Evolutionary conservation across 208 protist species (phyloP).

Genomic region (Angomonas deanei): DNA sequence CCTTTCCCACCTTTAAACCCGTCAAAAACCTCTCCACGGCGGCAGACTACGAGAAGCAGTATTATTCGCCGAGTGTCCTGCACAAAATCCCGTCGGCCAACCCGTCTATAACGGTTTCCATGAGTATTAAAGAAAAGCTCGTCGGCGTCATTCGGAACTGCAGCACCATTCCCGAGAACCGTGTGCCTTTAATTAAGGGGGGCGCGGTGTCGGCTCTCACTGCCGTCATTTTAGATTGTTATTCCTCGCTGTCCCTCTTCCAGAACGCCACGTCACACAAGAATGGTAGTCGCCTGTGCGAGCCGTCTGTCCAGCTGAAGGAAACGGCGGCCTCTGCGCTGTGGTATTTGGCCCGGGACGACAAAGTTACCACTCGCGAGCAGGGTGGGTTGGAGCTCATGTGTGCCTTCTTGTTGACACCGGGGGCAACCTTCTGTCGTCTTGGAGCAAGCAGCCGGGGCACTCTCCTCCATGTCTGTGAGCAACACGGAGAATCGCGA

Average conservation of each 20-base stretch:
- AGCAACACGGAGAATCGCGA: constrained; percentile 83
- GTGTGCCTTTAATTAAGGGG: constrained; percentile 42
- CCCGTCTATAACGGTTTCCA: constrained; percentile 31
- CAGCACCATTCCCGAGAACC: constrained; percentile 77
- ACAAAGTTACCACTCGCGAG: constrained; percentile 74
- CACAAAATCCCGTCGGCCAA: constrained; percentile 22
- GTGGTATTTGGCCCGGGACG: constrained; percentile 85
- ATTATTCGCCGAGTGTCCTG: constrained; percentile 17
- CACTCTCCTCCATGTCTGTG: constrained; percentile 83
- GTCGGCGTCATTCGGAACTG: constrained; percentile 88
- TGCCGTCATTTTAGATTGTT: constrained; percentile 75
- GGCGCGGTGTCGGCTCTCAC: constrained; percentile 64
- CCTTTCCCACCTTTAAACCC: constrained; percentile 13
- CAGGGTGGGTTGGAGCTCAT: constrained; percentile 82
- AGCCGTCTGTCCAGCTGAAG: constrained; percentile 73
- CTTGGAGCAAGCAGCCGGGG: constrained; percentile 84
- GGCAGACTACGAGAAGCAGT: constrained; percentile 7
- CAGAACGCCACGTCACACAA: constrained; percentile 23
- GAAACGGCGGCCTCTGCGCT: constrained; percentile 85
- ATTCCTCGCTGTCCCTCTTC: constrained; percentile 31
- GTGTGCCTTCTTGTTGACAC: constrained; percentile 59
- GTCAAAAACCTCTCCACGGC: constrained; percentile 1
- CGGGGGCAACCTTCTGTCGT: constrained; percentile 69
- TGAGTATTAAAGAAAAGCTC: constrained; percentile 80
- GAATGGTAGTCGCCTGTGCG: constrained; percentile 32